Evolutionary conservation across 2,329 filamentous ascomycete genomes (phyloP).

Genomic region (Nigrospora osmanthi): DNA sequence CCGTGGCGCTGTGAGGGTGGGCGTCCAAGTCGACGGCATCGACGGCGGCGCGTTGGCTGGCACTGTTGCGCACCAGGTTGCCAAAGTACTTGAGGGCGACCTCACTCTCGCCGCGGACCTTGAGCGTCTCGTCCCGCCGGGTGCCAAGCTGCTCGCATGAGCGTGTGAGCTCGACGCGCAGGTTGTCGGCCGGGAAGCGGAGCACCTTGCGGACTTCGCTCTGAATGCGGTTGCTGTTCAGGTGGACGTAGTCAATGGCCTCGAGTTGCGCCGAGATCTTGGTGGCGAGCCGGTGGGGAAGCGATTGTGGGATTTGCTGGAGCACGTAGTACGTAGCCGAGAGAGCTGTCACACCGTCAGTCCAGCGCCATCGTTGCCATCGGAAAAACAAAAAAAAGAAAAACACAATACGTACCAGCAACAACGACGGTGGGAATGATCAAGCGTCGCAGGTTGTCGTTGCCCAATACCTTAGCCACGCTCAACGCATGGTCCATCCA

Average conservation of each 20-base stretch:
- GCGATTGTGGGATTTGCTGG: constrained; percentile 78
- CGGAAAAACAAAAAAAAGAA: not conserved
- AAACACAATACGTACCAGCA: constrained; percentile 53
- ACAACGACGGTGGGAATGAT: constrained; percentile 73
- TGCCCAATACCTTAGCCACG: constrained; percentile 71
- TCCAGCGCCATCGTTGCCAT: constrained; percentile 5
- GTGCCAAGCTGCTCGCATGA: constrained; percentile 75
- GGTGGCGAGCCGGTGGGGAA: constrained; percentile 74
- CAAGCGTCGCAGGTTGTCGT: constrained; percentile 71
- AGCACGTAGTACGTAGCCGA: constrained; percentile 75
- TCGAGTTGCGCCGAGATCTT: constrained; percentile 79
- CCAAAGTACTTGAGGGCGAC: constrained; percentile 85
- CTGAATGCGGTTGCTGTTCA: constrained; percentile 78
- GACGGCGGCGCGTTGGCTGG: constrained; percentile 40
- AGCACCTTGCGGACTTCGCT: constrained; percentile 83
- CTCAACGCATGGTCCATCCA: constrained; percentile 87
- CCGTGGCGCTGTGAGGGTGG: constrained; percentile 28
- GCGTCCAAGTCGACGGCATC: constrained; percentile 47
- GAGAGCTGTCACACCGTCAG: constrained; percentile 47
- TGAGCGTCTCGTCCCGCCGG: constrained; percentile 75
- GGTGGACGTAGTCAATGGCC: constrained; percentile 85
- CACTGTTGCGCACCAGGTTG: constrained; percentile 66
- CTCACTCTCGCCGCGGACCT: constrained; percentile 75
- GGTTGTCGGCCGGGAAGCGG: constrained; percentile 76
- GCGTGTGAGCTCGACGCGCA: constrained; percentile 75